phyloP scores from a whole-genome alignment of 352 stramenopile species.

The Phytopythium sindhum region DNA sequence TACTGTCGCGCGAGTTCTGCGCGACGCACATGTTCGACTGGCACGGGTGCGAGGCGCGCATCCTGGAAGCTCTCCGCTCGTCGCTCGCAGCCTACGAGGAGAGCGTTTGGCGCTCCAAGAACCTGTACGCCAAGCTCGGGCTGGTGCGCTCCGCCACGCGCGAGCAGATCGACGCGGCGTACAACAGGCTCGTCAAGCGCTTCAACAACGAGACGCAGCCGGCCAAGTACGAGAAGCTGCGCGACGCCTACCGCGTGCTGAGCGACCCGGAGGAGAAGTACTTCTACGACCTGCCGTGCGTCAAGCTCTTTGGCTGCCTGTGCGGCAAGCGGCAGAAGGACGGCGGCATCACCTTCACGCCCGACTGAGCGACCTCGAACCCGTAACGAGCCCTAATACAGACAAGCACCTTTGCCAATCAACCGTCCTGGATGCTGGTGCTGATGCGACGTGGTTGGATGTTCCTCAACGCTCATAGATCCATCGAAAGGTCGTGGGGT shows the following conservation, averaged over 20 bases:
- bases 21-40: conserved; percentile 74
- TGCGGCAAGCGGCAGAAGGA: conserved; percentile 82
- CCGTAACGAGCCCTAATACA: background rate
- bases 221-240: conserved; percentile 81
- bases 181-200: conserved; percentile 78
- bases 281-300: conserved; percentile 79
- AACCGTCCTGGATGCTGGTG: too few relatives aligned
- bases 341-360: conserved; percentile 70
- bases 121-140: conserved; percentile 78
- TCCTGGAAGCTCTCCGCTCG: conserved; percentile 55
- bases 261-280: conserved; percentile 83
- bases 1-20: conserved; percentile 61
- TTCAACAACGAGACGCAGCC: conserved; percentile 86
- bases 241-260: conserved; percentile 70
- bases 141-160: conserved; percentile 62
- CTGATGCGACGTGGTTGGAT: too few relatives aligned
- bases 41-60: conserved; percentile 41
- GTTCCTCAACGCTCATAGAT: conserved; percentile 3
- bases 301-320: conserved; percentile 77
- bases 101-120: conserved; percentile 74
- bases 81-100: conserved; percentile 73
- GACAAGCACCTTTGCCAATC: too few relatives aligned
- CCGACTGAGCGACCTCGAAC: conserved; percentile 27
- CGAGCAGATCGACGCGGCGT: conserved; percentile 76
- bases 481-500: background rate